phyloP scores from a whole-genome alignment of 441 rosid genomes.

The Viola pubescens region DNA sequence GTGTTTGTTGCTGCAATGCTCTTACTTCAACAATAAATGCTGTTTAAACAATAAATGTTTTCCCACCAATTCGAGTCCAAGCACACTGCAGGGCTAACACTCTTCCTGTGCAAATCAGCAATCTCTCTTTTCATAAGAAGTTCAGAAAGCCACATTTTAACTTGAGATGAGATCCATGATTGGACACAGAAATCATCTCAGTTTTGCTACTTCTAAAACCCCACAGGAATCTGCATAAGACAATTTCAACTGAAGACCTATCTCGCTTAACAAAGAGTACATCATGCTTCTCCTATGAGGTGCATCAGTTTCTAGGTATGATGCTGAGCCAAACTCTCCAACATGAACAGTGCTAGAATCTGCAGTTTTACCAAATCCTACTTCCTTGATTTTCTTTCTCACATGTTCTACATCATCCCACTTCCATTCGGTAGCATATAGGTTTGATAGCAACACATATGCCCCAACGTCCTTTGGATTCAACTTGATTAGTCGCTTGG shows the following conservation, averaged over 20 bases:
- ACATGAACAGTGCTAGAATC: constrained; percentile 15
- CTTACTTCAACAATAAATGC: neutral
- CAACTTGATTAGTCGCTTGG: constrained; percentile 44
- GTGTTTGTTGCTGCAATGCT: neutral
- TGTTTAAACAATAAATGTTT: neutral
- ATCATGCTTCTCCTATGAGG: constrained; percentile 22
- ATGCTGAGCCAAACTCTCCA: constrained; percentile 12
- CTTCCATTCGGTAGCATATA: constrained; percentile 38
- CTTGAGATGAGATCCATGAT: no score
- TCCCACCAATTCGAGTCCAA: neutral
- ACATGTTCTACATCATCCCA: constrained; percentile 42
- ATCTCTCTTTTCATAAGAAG: neutral
- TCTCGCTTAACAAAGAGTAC: constrained; percentile 38
- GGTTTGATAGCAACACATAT: constrained; percentile 41
- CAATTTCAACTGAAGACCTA: constrained; percentile 29
- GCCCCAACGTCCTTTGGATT: constrained; percentile 49
- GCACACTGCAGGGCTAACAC: neutral
- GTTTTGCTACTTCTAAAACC: neutral
- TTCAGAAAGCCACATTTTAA: no score
- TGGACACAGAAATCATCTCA: neutral
- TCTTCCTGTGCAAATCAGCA: neutral
- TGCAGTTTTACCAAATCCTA: constrained; percentile 19
- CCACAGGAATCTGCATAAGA: constrained; percentile 10
- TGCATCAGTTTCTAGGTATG: constrained; percentile 13
- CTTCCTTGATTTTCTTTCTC: constrained; percentile 31